These are phyloP conservation scores for Hericium erinaceus DNA, from an alignment of 768 basidiomycete genomes.

Conservation along the genomic window DNA sequence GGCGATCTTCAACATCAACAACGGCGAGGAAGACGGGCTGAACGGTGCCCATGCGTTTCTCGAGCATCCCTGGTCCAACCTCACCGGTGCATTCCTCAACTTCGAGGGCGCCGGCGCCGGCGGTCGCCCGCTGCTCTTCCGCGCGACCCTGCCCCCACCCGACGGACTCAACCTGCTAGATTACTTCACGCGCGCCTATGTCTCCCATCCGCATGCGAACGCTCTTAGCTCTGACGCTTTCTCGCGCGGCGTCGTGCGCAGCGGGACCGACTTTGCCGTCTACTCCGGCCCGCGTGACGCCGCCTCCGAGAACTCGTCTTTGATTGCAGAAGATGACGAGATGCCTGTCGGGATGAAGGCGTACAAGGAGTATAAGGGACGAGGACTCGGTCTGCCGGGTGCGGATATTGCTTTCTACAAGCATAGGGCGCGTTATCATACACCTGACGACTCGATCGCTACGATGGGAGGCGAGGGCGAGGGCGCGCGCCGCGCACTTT, in stretches of 20 bases:
- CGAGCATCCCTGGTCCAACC: constrained; percentile 64
- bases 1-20: constrained; percentile 78
- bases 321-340: neutral
- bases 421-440: constrained; percentile 69
- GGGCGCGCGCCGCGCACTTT: constrained; percentile 49
- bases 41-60: constrained; percentile 66
- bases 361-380: constrained; percentile 2
- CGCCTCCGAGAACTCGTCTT: neutral
- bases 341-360: neutral
- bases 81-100: constrained; percentile 64
- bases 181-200: constrained; percentile 34
- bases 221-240: constrained; percentile 65
- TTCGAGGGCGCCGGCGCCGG: constrained; percentile 76
- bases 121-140: constrained; percentile 71
- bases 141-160: constrained; percentile 34
- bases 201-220: constrained; percentile 65
- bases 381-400: constrained; percentile 44
- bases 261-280: constrained; percentile 65
- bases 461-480: constrained; percentile 34
- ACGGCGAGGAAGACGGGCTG: constrained; percentile 74
- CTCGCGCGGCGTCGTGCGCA: constrained; percentile 52
- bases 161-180: constrained; percentile 41
- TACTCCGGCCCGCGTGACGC: constrained; percentile 30
- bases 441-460: constrained; percentile 58
- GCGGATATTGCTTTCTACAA: constrained; percentile 76